phyloP scores from a whole-genome alignment of 148 eudicot genomes.

The Silene conica region DNA sequence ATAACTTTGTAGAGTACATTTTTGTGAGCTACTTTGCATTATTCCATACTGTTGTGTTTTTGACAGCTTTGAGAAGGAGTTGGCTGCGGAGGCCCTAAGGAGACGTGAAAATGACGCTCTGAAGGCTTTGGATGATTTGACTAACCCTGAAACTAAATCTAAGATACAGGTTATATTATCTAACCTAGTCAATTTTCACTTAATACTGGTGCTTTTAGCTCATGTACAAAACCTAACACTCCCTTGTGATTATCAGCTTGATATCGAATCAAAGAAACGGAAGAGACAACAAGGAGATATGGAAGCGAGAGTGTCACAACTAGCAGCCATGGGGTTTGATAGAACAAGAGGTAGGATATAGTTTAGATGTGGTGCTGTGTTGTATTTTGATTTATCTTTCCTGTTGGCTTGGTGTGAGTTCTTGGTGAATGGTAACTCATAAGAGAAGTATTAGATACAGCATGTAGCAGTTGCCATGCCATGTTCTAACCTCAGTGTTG shows the following conservation, averaged over 20 bases:
- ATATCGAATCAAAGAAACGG: constrained; percentile 67
- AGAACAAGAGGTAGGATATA: constrained; percentile 49
- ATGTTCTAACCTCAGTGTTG: background rate
- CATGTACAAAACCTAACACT: background rate
- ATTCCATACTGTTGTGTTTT: background rate
- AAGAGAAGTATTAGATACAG: too few relatives aligned
- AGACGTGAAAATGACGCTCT: constrained; percentile 82
- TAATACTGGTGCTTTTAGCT: constrained; percentile 3
- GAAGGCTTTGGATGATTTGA: constrained; percentile 81
- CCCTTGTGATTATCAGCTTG: constrained; percentile 40
- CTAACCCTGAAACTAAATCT: constrained; percentile 68
- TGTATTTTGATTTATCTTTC: background rate
- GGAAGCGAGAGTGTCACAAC: constrained; percentile 42
- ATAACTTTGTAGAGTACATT: background rate
- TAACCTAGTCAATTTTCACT: constrained; percentile 1
- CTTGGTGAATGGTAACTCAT: background rate
- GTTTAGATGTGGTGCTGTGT: constrained; percentile 1
- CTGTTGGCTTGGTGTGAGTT: background rate
- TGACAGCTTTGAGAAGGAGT: constrained; percentile 68
- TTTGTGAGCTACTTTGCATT: background rate
- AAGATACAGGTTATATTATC: constrained; percentile 51
- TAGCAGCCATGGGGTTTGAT: constrained; percentile 62
- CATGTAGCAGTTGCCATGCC: background rate
- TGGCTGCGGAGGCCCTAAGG: constrained; percentile 90
- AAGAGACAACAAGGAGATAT: constrained; percentile 41